These are phyloP conservation scores for Chlorella sp. DNA, from an alignment of 139 green algal species.

Conservation along the genomic window DNA sequence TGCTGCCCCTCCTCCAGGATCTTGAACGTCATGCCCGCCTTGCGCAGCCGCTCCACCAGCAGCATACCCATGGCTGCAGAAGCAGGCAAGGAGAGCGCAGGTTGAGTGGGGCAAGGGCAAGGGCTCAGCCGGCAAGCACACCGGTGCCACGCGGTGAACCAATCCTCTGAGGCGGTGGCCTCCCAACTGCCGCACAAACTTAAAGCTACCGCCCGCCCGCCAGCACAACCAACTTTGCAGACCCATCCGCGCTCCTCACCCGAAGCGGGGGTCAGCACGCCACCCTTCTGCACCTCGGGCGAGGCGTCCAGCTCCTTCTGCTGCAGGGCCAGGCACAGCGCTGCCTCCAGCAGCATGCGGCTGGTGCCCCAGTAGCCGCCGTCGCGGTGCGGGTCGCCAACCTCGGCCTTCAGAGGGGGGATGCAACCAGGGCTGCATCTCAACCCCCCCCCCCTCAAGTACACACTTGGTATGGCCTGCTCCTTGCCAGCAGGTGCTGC, in stretches of 20 bases:
- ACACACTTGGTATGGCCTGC: no score
- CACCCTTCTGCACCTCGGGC: constrained; percentile 44
- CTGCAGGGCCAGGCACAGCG: constrained; percentile 56
- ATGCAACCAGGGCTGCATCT: not conserved
- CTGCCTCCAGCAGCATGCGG: constrained; percentile 71
- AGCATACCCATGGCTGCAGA: constrained; percentile 49
- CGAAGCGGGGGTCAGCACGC: constrained; percentile 72
- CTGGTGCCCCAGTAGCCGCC: constrained; percentile 44
- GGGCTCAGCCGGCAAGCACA: no score
- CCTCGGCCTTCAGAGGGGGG: constrained; percentile 4
- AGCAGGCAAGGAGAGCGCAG: no score
- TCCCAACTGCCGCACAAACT: not conserved
- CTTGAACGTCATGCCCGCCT: constrained; percentile 43
- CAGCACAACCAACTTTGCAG: not conserved
- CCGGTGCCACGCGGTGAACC: no score
- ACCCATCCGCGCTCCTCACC: constrained; percentile 23
- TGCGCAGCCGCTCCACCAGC: constrained; percentile 65
- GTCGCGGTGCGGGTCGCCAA: constrained; percentile 34
- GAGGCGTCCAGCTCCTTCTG: constrained; percentile 48
- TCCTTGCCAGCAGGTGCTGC: no score
- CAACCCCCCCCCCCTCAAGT: no score
- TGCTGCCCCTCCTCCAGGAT: not conserved
- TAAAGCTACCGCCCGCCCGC: not conserved
- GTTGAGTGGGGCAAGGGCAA: not conserved
- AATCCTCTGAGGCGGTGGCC: no score